Evolutionary conservation across 352 stramenopile species (phyloP).

Genomic region (Globisporangium cederbergense): DNA sequence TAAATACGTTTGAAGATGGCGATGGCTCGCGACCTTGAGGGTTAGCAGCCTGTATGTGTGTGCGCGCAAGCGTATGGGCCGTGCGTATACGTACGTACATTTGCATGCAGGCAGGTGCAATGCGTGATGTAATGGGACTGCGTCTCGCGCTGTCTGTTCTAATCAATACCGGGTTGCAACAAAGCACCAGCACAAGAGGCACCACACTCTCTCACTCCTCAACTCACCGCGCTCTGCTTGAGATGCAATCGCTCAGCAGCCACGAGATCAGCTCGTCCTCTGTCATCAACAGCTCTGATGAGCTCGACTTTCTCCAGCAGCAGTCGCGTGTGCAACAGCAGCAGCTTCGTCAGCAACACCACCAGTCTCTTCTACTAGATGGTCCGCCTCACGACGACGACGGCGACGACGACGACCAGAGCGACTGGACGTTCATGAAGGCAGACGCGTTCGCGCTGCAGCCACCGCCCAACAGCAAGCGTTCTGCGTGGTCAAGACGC

Average conservation of each 20-base stretch:
- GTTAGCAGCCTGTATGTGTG: not conserved
- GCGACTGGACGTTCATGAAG: constrained; percentile 20
- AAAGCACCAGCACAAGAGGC: not conserved
- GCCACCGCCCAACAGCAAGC: constrained; percentile 32
- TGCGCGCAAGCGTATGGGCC: not conserved
- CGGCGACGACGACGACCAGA: constrained; percentile 6
- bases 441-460: constrained; percentile 3
- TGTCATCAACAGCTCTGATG: constrained; percentile 7
- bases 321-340: not conserved
- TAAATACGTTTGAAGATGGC: constrained; percentile 4
- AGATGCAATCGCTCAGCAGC: constrained; percentile 7
- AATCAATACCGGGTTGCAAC: not conserved
- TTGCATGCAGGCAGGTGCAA: not conserved
- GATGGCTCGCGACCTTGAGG: not conserved
- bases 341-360: constrained; percentile 4
- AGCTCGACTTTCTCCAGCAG: constrained; percentile 13
- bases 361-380: not conserved
- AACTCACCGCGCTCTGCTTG: constrained; percentile 17
- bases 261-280: constrained; percentile 18
- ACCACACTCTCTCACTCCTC: constrained; percentile 10
- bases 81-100: not conserved
- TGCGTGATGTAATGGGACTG: constrained; percentile 1
- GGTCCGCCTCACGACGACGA: not conserved
- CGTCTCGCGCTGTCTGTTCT: not conserved
- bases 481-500: constrained; percentile 57